Conservation (phyloP, 1,139 yeast genomes). For the Taphrina confusa region DNA sequence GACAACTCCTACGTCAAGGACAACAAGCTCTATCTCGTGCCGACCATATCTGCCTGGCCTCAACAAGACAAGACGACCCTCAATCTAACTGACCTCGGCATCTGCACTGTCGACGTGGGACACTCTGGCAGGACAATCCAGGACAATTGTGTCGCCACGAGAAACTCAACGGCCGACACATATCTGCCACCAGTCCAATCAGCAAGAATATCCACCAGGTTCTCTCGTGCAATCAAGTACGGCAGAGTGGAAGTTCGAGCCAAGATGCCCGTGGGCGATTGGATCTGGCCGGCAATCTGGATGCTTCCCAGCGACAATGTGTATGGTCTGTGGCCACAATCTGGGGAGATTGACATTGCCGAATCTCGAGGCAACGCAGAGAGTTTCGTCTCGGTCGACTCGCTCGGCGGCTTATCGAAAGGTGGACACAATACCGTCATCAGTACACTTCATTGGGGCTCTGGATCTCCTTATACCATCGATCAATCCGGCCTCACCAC, state of each 20-base stretch:
- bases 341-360: conserved; percentile 40
- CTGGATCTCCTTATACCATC: conserved; percentile 17
- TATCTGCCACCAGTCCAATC: conserved; percentile 39
- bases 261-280: conserved; percentile 39
- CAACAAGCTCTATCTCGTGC: conserved; percentile 37
- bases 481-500: conserved; percentile 37
- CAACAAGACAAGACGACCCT: conserved; percentile 37
- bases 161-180: conserved; percentile 33
- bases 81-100: conserved; percentile 38
- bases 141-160: conserved; percentile 35
- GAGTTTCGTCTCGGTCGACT: conserved; percentile 35
- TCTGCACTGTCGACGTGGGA: conserved; percentile 34
- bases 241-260: conserved; percentile 40
- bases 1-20: conserved; percentile 38
- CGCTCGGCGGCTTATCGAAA: neutral
- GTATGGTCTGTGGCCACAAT: conserved; percentile 40
- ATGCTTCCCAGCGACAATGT: conserved; percentile 38
- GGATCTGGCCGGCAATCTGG: conserved; percentile 41
- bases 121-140: conserved; percentile 4
- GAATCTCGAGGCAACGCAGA: conserved; percentile 40
- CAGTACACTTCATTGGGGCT: conserved; percentile 40
- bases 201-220: conserved; percentile 38
- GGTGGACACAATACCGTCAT: conserved; percentile 36
- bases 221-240: conserved; percentile 30
- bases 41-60: conserved; percentile 37